Conservation (phyloP, 2,329 filamentous ascomycete species). For the Aspergillus tubingensis region DNA sequence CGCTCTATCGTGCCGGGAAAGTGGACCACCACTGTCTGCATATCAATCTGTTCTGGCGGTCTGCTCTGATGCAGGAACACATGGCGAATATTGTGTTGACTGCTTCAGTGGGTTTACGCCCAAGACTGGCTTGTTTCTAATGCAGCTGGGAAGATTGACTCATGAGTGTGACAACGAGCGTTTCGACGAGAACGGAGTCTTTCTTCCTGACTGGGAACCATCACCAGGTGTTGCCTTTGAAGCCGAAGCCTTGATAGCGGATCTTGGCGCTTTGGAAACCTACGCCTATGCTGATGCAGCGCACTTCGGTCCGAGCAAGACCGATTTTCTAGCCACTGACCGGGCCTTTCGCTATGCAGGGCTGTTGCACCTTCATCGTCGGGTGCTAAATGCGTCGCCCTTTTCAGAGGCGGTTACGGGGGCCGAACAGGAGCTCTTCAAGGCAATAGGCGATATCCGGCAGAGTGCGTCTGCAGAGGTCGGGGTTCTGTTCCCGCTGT, state of each 20-base stretch:
- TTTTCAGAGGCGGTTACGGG: conserved; percentile 62
- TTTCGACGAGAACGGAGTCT: conserved; percentile 56
- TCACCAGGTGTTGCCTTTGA: conserved; percentile 54
- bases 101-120: conserved; percentile 80
- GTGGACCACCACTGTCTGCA: conserved; percentile 54
- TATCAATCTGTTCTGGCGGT: conserved; percentile 48
- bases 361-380: conserved; percentile 72
- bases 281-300: conserved; percentile 41
- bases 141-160: conserved; percentile 71
- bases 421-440: conserved; percentile 64
- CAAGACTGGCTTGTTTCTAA: conserved; percentile 68
- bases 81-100: conserved; percentile 70
- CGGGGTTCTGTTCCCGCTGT: conserved; percentile 77
- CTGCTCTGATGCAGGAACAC: conserved; percentile 55
- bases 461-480: conserved; percentile 71
- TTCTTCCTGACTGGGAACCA: conserved; percentile 61
- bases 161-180: conserved; percentile 67
- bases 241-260: conserved; percentile 61
- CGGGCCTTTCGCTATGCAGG: conserved; percentile 79
- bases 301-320: conserved; percentile 44
- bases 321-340: conserved; percentile 66
- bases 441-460: conserved; percentile 62
- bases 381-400: conserved; percentile 65
- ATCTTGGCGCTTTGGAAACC: conserved; percentile 60
- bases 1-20: conserved; percentile 63